Percentiles rank a stretch among this genome's conserved stretches.
phyloP scores from a whole-genome alignment of 306 rosid genomes.

The Cucurbita argyrosperma region DNA sequence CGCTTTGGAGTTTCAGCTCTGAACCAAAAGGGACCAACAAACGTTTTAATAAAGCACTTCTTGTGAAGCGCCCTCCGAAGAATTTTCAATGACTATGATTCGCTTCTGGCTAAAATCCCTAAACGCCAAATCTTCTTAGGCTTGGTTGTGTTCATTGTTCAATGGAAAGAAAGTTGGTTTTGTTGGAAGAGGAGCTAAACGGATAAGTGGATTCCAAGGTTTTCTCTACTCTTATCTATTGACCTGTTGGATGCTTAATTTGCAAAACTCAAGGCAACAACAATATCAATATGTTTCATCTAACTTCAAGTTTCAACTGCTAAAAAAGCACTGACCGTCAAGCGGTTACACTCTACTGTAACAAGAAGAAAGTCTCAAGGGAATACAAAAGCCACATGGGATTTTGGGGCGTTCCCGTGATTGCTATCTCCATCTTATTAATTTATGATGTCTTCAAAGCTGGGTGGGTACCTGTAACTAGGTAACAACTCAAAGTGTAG shows the following conservation, averaged over 20 bases:
- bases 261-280: background rate
- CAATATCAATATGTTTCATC: background rate
- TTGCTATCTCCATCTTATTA: constrained; percentile 27
- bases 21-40: background rate
- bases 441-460: constrained; percentile 5
- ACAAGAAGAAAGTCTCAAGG: background rate
- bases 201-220: background rate
- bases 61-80: background rate
- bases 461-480: background rate
- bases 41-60: background rate
- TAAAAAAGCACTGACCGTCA: background rate
- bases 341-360: background rate
- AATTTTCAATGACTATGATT: background rate
- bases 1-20: too few species aligned
- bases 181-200: background rate
- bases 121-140: background rate
- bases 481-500: constrained; percentile 28
- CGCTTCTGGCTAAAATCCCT: background rate
- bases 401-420: background rate
- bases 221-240: background rate
- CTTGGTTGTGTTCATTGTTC: background rate
- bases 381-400: background rate
- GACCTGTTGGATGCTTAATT: background rate
- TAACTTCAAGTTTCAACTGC: background rate
- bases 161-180: background rate